A percentile compares a stretch with the other conserved stretches of the same genome.
These are phyloP conservation scores for Abelmoschus esculentus DNA, from an alignment of 345 rosid species.

Conservation along the genomic window DNA sequence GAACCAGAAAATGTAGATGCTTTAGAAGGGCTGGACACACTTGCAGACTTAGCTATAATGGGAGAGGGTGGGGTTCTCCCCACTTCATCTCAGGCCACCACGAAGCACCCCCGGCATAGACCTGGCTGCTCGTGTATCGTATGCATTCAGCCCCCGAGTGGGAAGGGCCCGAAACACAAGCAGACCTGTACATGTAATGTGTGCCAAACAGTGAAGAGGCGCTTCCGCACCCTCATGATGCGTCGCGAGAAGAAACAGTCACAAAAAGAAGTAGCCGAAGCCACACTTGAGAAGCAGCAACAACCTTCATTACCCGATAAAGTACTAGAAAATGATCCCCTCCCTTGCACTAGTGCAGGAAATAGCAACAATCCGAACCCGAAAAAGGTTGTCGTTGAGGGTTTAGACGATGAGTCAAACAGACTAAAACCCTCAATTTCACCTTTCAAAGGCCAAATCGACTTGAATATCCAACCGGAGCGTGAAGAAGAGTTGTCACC, in stretches of 20 bases:
- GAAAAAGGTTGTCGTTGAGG: slow-evolving; percentile 31
- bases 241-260: slow-evolving; percentile 59
- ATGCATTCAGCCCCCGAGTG: slow-evolving; percentile 93
- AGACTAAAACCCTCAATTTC: slow-evolving; percentile 37
- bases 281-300: slow-evolving; percentile 31
- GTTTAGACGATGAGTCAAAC: slow-evolving; percentile 39
- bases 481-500: slow-evolving; percentile 69
- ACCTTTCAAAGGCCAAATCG: slow-evolving; percentile 66
- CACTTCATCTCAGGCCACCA: slow-evolving; percentile 54
- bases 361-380: slow-evolving; percentile 35
- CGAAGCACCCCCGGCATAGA: slow-evolving; percentile 90
- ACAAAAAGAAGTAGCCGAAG: slow-evolving; percentile 43
- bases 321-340: slow-evolving; percentile 33
- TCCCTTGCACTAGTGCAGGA: slow-evolving; percentile 32
- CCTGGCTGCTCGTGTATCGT: slow-evolving; percentile 89
- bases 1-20: slow-evolving; percentile 39
- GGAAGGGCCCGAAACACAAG: slow-evolving; percentile 79
- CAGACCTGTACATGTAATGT: slow-evolving; percentile 69
- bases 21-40: slow-evolving; percentile 59
- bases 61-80: slow-evolving; percentile 47
- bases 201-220: slow-evolving; percentile 51
- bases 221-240: slow-evolving; percentile 48
- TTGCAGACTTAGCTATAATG: slow-evolving; percentile 52
- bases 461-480: slow-evolving; percentile 89
- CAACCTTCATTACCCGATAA: slow-evolving; percentile 29